Percentiles rank a stretch among this genome's conserved stretches.
Conservation (phyloP, 1,284 basidiomycete species). For the Mycosarcoma mackinlayi region DNA sequence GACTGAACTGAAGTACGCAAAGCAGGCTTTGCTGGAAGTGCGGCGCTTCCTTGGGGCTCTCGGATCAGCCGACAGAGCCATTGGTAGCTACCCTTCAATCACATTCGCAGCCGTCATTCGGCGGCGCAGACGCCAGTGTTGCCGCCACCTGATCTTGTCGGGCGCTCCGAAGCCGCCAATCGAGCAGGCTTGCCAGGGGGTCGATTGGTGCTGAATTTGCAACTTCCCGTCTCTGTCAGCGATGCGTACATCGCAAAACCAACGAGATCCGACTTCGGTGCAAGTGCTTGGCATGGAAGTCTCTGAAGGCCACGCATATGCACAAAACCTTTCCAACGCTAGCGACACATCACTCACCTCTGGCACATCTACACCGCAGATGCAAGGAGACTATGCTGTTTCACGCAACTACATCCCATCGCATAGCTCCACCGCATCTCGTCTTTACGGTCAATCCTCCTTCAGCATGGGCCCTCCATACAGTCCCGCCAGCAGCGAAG, state of each 20-base stretch:
- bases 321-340: conserved; percentile 24
- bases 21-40: not conserved
- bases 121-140: not conserved
- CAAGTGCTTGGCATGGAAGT: conserved; percentile 41
- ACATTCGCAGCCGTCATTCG: not conserved
- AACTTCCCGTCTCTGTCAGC: conserved; percentile 27
- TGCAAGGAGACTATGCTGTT: conserved; percentile 28
- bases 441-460: conserved; percentile 32
- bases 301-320: conserved; percentile 22
- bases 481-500: conserved; percentile 39
- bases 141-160: not conserved
- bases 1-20: too few relatives aligned
- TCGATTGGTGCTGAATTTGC: too few relatives aligned
- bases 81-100: not conserved
- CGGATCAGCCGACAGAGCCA: not conserved
- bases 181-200: not conserved
- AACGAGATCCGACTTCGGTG: conserved; percentile 20
- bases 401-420: conserved; percentile 34
- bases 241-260: conserved; percentile 11
- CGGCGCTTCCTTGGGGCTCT: not conserved
- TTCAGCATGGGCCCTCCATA: conserved; percentile 34
- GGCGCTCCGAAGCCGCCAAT: not conserved
- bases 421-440: conserved; percentile 20
- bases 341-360: conserved; percentile 25
- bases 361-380: conserved; percentile 29